Conservation (phyloP, 495 filamentous ascomycete species). For the Recurvomyces mirabilis region DNA sequence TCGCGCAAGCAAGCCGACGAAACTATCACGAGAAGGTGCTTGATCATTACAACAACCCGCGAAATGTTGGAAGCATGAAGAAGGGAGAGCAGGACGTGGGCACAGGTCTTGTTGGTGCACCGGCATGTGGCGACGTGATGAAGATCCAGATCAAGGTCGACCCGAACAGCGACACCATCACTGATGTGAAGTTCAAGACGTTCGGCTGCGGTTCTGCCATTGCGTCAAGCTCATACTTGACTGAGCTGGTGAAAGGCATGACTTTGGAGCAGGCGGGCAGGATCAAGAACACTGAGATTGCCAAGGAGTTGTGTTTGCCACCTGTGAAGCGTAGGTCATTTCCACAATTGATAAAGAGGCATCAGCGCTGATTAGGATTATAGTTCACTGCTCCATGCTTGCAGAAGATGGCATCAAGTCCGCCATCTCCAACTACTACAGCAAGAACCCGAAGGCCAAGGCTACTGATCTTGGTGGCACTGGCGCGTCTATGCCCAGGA, state of each 20-base stretch:
- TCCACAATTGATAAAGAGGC: too few species aligned
- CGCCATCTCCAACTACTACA: constrained; percentile 96
- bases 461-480: constrained; percentile 66
- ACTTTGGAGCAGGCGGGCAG: constrained; percentile 84
- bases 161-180: constrained; percentile 75
- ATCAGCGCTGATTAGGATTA: too few species aligned
- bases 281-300: constrained; percentile 93
- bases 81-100: constrained; percentile 84
- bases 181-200: constrained; percentile 95
- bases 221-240: constrained; percentile 79
- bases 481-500: constrained; percentile 39
- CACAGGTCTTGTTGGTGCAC: constrained; percentile 93
- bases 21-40: constrained; percentile 65
- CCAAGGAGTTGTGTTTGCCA: constrained; percentile 87
- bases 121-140: constrained; percentile 90
- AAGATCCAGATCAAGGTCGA: constrained; percentile 97
- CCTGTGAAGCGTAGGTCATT: constrained; percentile 78
- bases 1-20: constrained; percentile 30
- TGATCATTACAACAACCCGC: constrained; percentile 87
- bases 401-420: constrained; percentile 99
- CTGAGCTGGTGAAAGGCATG: constrained; percentile 89
- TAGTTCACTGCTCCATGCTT: constrained; percentile 97
- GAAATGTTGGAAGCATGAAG: constrained; percentile 87
- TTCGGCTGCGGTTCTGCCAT: constrained; percentile 97
- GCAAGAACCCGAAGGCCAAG: constrained; percentile 74